These are phyloP conservation scores for Peniophora sp. DNA, from an alignment of 1,284 basidiomycete species.

Conservation along the genomic window DNA sequence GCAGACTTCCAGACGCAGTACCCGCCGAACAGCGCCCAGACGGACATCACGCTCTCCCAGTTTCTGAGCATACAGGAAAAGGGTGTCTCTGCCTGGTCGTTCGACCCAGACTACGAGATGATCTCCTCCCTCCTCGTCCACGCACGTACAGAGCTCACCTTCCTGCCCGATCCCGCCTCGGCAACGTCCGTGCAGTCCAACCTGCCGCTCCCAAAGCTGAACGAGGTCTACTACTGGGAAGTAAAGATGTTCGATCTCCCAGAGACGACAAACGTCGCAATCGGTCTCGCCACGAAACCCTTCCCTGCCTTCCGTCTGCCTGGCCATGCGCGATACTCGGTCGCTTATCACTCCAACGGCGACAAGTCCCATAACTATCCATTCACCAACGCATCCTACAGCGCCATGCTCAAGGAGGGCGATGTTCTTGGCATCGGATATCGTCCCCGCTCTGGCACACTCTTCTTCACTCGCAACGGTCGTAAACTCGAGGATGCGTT, in stretches of 20 bases:
- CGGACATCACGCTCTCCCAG: constrained; percentile 94
- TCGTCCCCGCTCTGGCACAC: constrained; percentile 88
- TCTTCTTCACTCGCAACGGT: constrained; percentile 95
- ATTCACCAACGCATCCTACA: constrained; percentile 84
- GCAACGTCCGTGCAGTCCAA: constrained; percentile 93
- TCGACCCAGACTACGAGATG: constrained; percentile 94
- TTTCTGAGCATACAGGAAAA: constrained; percentile 98
- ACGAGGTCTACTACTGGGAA: constrained; percentile 98
- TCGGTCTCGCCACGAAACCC: constrained; percentile 92
- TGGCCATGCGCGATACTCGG: constrained; percentile 84
- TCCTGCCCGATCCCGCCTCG: constrained; percentile 89
- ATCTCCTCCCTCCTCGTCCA: constrained; percentile 87
- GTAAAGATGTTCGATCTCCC: constrained; percentile 97
- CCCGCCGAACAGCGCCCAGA: constrained; percentile 86
- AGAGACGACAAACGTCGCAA: constrained; percentile 71
- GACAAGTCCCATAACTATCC: constrained; percentile 98
- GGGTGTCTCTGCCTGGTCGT: constrained; percentile 95
- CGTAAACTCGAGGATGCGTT: constrained; percentile 94
- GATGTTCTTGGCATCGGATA: constrained; percentile 93
- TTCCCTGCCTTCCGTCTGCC: constrained; percentile 91
- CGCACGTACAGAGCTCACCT: constrained; percentile 90
- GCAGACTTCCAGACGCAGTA: constrained; percentile 87
- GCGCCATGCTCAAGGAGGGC: constrained; percentile 83
- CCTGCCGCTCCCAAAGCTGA: constrained; percentile 87
- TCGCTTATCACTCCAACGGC: constrained; percentile 95